A percentile compares a stretch with the other conserved stretches of the same genome.
Conservation (phyloP, 2,329 filamentous ascomycete species). For the Colletotrichum liriopes region DNA sequence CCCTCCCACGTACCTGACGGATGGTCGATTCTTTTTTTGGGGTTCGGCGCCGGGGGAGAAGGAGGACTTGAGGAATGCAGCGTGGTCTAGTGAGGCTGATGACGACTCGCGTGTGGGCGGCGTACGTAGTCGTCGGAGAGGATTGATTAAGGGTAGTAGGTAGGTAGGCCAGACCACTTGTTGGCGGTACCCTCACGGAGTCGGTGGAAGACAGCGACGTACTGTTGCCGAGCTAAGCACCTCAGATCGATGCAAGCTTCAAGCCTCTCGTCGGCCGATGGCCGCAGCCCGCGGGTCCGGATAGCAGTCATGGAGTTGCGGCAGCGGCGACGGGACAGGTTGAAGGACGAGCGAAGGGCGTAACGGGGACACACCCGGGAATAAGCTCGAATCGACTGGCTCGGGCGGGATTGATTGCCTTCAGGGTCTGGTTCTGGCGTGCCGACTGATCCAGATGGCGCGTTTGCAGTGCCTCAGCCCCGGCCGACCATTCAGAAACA, state of each 20-base stretch:
- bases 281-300: background rate
- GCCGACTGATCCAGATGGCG: constrained; percentile 40
- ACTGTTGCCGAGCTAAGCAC: background rate
- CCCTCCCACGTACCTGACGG: background rate
- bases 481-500: background rate
- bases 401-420: constrained; percentile 23
- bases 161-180: no score
- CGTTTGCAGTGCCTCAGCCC: constrained; percentile 26
- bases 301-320: constrained; percentile 22
- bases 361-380: constrained; percentile 20
- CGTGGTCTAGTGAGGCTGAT: constrained; percentile 33
- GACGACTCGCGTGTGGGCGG: constrained; percentile 21
- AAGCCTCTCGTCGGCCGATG: background rate
- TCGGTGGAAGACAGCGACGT: background rate
- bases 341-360: background rate
- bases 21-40: constrained; percentile 27
- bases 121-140: constrained; percentile 27
- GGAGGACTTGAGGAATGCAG: constrained; percentile 6
- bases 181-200: no score
- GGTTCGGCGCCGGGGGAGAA: constrained; percentile 8
- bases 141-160: no score
- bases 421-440: constrained; percentile 29
- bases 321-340: constrained; percentile 22
- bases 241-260: constrained; percentile 4
- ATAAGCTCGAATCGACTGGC: constrained; percentile 28